These are phyloP conservation scores for Sindora glabra DNA, from an alignment of 306 rosid genomes.

Conservation along the genomic window DNA sequence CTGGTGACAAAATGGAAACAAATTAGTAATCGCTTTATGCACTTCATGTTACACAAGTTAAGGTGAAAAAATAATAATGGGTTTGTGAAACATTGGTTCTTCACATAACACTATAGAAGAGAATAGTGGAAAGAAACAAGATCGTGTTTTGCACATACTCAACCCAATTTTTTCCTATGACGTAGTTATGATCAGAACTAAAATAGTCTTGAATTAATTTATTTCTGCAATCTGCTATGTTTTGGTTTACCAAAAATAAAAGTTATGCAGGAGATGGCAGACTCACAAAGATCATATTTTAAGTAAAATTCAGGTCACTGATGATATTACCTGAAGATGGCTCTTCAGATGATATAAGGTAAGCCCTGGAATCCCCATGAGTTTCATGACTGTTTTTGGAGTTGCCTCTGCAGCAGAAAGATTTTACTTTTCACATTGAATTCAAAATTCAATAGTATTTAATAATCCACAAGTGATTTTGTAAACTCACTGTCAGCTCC, in stretches of 20 bases:
- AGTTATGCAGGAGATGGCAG: background rate
- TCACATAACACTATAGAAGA: background rate
- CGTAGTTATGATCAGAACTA: background rate
- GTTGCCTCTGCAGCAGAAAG: constrained; percentile 75
- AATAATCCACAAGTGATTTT: background rate
- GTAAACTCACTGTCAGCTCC: constrained; percentile 89
- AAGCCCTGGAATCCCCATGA: constrained; percentile 94
- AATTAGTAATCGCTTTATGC: constrained; percentile 10
- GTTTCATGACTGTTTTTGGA: constrained; percentile 96
- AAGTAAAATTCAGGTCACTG: background rate
- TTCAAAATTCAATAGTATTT: background rate
- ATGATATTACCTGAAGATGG: constrained; percentile 81
- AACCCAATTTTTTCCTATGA: background rate
- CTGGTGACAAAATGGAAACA: constrained; percentile 34
- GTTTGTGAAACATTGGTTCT: background rate
- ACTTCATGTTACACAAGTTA: background rate
- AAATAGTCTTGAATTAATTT: background rate
- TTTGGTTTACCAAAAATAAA: too few species aligned
- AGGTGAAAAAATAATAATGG: background rate
- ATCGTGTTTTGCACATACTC: background rate
- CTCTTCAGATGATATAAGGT: constrained; percentile 91
- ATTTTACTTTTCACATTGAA: constrained; percentile 16
- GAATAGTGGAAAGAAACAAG: background rate
- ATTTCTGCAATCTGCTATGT: too few species aligned
- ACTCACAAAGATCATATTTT: background rate